Evolutionary conservation across 805 yeast species (phyloP).

Genomic region (Isabelozyma heimii): DNA sequence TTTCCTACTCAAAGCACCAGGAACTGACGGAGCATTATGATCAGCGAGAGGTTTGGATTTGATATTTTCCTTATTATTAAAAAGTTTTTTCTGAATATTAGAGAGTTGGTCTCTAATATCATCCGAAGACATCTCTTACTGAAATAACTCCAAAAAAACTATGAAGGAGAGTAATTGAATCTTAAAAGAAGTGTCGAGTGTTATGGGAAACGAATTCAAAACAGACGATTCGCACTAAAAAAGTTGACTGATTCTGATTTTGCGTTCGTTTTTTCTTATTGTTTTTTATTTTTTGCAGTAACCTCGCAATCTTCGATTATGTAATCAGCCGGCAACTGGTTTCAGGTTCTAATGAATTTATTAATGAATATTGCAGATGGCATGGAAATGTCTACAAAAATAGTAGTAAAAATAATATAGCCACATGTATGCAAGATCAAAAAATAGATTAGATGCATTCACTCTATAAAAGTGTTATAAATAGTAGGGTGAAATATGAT

Average conservation of each 20-base stretch:
- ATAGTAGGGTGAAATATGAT: too few relatives aligned
- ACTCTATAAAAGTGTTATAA: too few relatives aligned
- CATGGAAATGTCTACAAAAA: too few relatives aligned
- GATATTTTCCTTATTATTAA: slow-evolving; percentile 13
- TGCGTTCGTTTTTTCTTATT: too few relatives aligned
- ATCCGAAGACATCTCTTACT: slow-evolving; percentile 6
- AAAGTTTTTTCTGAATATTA: slow-evolving; percentile 34
- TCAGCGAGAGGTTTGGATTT: background rate
- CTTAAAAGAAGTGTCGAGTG: background rate
- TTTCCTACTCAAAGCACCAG: background rate
- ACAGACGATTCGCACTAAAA: background rate
- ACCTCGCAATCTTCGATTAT: background rate
- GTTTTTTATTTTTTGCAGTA: background rate
- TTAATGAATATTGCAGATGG: too few relatives aligned
- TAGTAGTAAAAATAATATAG: too few relatives aligned
- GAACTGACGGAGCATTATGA: background rate
- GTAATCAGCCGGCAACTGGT: background rate
- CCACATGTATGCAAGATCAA: too few relatives aligned
- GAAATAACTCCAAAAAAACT: background rate
- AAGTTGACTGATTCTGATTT: background rate
- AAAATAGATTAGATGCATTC: too few relatives aligned
- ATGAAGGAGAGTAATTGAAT: background rate
- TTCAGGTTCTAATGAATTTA: too few relatives aligned
- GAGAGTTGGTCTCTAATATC: slow-evolving; percentile 40
- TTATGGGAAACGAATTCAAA: background rate